Conservation (phyloP, 1,139 yeast genomes). For the Kurtzmaniella quercitrusa region DNA sequence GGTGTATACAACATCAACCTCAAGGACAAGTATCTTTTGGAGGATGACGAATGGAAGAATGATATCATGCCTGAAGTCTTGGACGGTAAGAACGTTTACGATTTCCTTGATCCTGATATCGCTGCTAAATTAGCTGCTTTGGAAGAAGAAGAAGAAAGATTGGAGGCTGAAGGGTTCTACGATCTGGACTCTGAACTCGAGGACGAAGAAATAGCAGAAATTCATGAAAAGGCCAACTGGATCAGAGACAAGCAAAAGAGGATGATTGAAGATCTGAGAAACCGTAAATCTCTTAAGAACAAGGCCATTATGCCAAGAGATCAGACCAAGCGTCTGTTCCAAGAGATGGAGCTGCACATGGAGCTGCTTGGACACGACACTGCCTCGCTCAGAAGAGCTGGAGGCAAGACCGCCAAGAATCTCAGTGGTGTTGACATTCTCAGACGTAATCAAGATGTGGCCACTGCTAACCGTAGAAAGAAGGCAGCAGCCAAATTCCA, state of each 20-base stretch:
- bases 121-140: constrained; percentile 88
- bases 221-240: constrained; percentile 88
- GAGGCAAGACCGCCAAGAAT: constrained; percentile 35
- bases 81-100: constrained; percentile 95
- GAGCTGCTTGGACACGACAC: constrained; percentile 88
- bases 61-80: constrained; percentile 95
- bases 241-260: constrained; percentile 91
- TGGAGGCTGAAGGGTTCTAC: constrained; percentile 93
- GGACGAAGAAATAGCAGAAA: constrained; percentile 63
- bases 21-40: constrained; percentile 85
- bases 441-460: constrained; percentile 46
- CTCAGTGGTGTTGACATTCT: constrained; percentile 75
- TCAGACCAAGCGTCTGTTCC: constrained; percentile 68
- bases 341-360: constrained; percentile 85
- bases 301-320: constrained; percentile 93
- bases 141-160: constrained; percentile 94
- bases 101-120: constrained; percentile 94
- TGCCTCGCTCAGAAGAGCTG: constrained; percentile 47
- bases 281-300: constrained; percentile 83
- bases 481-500: constrained; percentile 53
- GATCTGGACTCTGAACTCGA: constrained; percentile 63
- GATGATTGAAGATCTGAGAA: constrained; percentile 86
- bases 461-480: constrained; percentile 36
- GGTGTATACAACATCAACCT: constrained; percentile 94
- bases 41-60: constrained; percentile 96